phyloP scores from a whole-genome alignment of 345 rosid genomes.

The Garcia nutans region DNA sequence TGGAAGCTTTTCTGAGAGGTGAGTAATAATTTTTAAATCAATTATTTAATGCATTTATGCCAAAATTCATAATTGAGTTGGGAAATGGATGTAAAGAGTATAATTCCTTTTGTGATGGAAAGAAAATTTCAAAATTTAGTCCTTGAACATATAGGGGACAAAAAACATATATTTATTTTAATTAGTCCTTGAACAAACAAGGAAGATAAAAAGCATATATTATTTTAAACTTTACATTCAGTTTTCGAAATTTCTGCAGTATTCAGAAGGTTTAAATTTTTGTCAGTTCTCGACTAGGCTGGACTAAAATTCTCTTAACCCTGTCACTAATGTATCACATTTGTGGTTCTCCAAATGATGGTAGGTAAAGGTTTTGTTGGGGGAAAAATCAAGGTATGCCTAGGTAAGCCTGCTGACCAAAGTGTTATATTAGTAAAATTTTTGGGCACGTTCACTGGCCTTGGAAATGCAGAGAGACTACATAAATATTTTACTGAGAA shows the following conservation, averaged over 20 bases:
- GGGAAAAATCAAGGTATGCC: conserved; percentile 49
- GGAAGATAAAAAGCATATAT: not conserved
- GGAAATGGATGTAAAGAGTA: conserved; percentile 1
- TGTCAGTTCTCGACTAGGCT: not conserved
- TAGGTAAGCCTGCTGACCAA: conserved; percentile 56
- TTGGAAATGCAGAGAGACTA: conserved; percentile 47
- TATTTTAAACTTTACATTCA: not conserved
- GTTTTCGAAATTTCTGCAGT: not conserved
- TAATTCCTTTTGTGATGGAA: not conserved
- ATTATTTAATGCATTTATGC: not conserved
- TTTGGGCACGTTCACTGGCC: conserved; percentile 48
- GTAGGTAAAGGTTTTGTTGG: conserved; percentile 50
- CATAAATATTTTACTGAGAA: conserved; percentile 42
- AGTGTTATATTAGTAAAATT: conserved; percentile 53
- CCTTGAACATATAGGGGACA: not conserved
- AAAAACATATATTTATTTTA: not conserved
- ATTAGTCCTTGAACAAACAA: not conserved
- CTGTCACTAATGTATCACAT: not conserved
- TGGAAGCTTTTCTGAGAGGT: conserved; percentile 54
- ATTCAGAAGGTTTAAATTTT: not conserved
- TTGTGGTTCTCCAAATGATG: conserved; percentile 9
- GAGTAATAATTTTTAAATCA: conserved; percentile 3
- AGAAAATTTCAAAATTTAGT: not conserved
- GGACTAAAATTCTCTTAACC: not conserved
- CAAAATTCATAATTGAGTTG: not conserved